Percentiles rank a stretch among this genome's conserved stretches.
Conservation (phyloP, 2,329 filamentous ascomycete species). For the Zymoseptoria brevis region DNA sequence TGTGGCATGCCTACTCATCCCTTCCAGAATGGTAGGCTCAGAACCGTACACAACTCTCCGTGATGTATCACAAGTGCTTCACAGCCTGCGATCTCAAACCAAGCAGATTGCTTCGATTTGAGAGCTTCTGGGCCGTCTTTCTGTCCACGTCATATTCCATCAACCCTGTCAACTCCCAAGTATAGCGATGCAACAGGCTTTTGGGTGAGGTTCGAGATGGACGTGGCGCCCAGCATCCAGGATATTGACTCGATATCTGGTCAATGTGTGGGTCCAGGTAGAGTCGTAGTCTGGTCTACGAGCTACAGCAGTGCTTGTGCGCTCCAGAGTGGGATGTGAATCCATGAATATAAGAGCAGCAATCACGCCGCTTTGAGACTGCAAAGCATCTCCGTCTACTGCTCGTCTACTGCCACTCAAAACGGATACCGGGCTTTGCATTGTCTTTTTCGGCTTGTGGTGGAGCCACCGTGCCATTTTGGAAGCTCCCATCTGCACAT, state of each 20-base stretch:
- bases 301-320: constrained; percentile 15
- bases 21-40: neutral
- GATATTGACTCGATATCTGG: neutral
- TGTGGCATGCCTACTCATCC: neutral
- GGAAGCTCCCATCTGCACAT: neutral
- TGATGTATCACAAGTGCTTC: neutral
- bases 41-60: neutral
- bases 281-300: neutral
- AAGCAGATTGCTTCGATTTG: neutral
- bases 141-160: neutral
- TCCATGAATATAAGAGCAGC: neutral
- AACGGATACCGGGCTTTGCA: neutral
- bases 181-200: neutral
- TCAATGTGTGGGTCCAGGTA: neutral
- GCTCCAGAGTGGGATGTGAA: neutral
- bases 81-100: neutral
- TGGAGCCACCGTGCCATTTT: neutral
- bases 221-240: neutral
- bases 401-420: neutral
- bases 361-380: neutral
- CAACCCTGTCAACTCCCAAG: neutral
- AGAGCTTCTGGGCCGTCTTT: neutral
- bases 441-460: neutral
- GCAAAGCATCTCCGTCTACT: neutral
- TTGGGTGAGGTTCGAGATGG: neutral